phyloP scores from a whole-genome alignment of 345 rosid species.

The Corchorus capsularis region DNA sequence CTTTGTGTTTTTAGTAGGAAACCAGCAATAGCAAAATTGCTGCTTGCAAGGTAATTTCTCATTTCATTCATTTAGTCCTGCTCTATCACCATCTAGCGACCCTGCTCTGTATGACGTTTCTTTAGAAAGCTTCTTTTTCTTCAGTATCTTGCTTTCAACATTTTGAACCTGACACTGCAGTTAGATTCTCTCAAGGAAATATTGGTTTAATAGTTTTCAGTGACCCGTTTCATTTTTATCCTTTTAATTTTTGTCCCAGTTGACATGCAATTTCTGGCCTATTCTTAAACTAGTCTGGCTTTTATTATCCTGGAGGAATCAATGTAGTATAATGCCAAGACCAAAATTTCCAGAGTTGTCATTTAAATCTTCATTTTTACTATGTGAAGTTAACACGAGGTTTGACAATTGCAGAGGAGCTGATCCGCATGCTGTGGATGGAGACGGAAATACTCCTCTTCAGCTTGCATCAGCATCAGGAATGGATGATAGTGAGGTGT shows the following conservation, averaged over 20 bases:
- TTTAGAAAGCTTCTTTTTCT: not conserved
- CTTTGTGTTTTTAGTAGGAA: constrained; percentile 54
- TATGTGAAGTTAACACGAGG: not conserved
- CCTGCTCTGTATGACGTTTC: not conserved
- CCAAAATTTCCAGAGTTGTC: not conserved
- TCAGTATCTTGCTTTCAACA: not conserved
- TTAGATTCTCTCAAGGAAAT: not conserved
- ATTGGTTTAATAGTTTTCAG: not conserved
- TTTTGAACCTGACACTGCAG: not conserved
- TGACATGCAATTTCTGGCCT: too few relatives aligned
- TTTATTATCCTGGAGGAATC: not conserved
- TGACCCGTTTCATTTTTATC: not conserved
- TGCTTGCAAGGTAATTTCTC: constrained; percentile 55
- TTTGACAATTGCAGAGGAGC: constrained; percentile 57
- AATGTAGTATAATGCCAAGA: not conserved
- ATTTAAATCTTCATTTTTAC: not conserved
- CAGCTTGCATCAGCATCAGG: constrained; percentile 45
- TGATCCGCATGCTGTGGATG: constrained; percentile 53
- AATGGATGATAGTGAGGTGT: constrained; percentile 45
- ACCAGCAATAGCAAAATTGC: constrained; percentile 59
- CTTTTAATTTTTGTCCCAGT: too few relatives aligned
- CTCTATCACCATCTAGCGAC: not conserved
- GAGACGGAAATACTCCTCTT: constrained; percentile 43
- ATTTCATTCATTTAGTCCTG: not conserved
- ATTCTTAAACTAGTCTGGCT: too few relatives aligned